Base-by-base conservation (phyloP, 179 eudicot species). In the Carnegiea gigantea region DNA sequence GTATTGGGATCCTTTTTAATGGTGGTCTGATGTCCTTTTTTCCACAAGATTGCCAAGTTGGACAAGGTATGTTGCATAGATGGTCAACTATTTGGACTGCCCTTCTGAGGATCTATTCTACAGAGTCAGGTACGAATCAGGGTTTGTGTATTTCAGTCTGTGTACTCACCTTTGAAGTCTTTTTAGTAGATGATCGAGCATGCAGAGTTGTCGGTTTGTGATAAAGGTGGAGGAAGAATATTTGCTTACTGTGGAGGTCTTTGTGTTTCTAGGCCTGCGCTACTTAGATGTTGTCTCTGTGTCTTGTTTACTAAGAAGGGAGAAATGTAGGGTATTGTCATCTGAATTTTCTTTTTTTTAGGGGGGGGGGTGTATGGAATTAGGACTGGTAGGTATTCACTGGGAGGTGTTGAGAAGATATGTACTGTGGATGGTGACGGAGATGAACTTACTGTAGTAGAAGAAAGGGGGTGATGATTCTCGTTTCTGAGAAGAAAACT, bases 81-180 rank as follows among this genome's bases (percentile, higher is more conserved):
- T 67, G 40, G 72, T 81, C 72, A 38, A 53, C 48, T 67, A 67
- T 84, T 76, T 53, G 21, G 33, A 68, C 49, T 77, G 64, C 77
- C 54, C 54, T 70, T 74, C 82, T 48, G 24, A 73, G 72, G 76
- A 65, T 72, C 23, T 24, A 77, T 53, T 80, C 44, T 80, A 36
- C 70, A 28, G 77, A 28, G 71, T 77, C 84, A 82, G 87, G 84
- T 85, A 82, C 82, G 87, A 38, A 74, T 78, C 68, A 57, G 62
- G 21, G n/a, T 57, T 15, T 57, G 62, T 57, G 15, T 12, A 51
- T 51, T 40, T 48, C 15, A 48, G 15, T 48, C 53, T 48, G 14
- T 57, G 14, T 57, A 57, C n/a, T 20, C 62, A 57, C 15, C 62
- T 20, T 57, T 57, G 21, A 57, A 57, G 62, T 57, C 62, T 57